Base-by-base conservation (phyloP, 768 basidiomycete genomes). In the Gelatoporia subvermispora region DNA sequence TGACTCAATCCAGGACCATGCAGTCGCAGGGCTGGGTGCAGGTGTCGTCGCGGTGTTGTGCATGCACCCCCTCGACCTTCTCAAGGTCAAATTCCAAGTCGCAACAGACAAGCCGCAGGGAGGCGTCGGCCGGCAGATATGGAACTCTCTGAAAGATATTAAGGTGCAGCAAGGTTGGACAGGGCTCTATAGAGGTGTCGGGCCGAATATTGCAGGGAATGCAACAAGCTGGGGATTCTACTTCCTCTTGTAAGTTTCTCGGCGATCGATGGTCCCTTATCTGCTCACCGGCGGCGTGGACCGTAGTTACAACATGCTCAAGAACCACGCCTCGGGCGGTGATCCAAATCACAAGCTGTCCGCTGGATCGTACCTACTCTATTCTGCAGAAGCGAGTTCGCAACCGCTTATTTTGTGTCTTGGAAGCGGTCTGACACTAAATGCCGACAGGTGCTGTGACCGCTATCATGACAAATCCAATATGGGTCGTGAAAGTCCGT, bases 171-270 rank as follows among this genome's bases (percentile, higher is more conserved):
- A 88, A 49, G 95, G 96, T 4, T 87, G 82, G 80, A 75, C 68
- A 51, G 95, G 94, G 0, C 70, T 98, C 42, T 98, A 98, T 65
- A 78, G 95, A 46, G 96, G 96, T 15, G 72, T 98, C 25, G 78
- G 81, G 0, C 82, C 93, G 2, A 99, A 98, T 66, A 77, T 97
- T 51, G 89, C 90, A 0, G 96, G 95, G 11, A 97, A 97, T 55
- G 93, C 94, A 17, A 84, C 86, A 8, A 94, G 92, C 59, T 99
- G 96, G 96, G 96, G 96, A 0, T 68, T 97, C 21, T 99, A 99
- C 68, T 99, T 99, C 69, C 78, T 95, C 53, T 95, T 96, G 96
- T 97, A 64, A 68, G 92, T 78, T 2, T 16, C 20, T 3, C 7
- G 11, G 8, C 17, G 17, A 4, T 24, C 28, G 28, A 31, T 31